A percentile compares a stretch with the other conserved stretches of the same genome.
phyloP scores from a whole-genome alignment of 1,284 basidiomycete genomes.

The Leccinum glutinopallens region DNA sequence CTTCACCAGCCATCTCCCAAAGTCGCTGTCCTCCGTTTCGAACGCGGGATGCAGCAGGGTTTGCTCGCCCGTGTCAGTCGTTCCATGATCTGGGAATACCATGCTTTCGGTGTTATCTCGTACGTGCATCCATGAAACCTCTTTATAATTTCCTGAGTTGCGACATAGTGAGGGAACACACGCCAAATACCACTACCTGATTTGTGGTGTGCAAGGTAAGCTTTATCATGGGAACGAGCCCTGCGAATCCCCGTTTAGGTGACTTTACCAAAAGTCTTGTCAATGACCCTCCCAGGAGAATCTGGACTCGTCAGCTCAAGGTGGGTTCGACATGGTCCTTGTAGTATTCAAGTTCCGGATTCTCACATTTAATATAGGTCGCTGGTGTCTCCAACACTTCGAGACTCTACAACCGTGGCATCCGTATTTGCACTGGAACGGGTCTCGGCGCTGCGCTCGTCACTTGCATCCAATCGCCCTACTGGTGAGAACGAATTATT shows the following conservation, averaged over 20 bases:
- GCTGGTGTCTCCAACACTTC: constrained; percentile 82
- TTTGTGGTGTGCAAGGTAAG: constrained; percentile 73
- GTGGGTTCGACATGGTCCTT: constrained; percentile 35
- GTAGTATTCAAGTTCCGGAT: neutral
- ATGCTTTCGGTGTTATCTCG: constrained; percentile 64
- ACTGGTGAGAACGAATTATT: constrained; percentile 52
- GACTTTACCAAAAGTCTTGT: constrained; percentile 75
- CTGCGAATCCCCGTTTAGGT: constrained; percentile 38
- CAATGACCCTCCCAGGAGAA: constrained; percentile 60
- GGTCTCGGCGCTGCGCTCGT: constrained; percentile 76
- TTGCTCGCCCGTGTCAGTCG: constrained; percentile 59
- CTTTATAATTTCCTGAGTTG: constrained; percentile 10
- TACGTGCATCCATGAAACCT: constrained; percentile 30
- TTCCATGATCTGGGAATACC: constrained; percentile 60
- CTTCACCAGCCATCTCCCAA: constrained; percentile 56
- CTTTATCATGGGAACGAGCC: constrained; percentile 4
- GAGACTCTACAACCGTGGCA: constrained; percentile 69
- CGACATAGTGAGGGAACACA: constrained; percentile 60
- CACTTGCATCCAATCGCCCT: constrained; percentile 68
- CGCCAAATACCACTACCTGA: constrained; percentile 74
- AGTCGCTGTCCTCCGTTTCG: constrained; percentile 59
- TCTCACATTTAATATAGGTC: constrained; percentile 46
- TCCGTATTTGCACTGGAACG: constrained; percentile 78
- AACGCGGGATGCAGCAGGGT: constrained; percentile 67
- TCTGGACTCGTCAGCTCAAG: constrained; percentile 78